A percentile compares a stretch with the other conserved stretches of the same genome.
phyloP scores from a whole-genome alignment of 2,329 filamentous ascomycete species.

The Cytospora mali region DNA sequence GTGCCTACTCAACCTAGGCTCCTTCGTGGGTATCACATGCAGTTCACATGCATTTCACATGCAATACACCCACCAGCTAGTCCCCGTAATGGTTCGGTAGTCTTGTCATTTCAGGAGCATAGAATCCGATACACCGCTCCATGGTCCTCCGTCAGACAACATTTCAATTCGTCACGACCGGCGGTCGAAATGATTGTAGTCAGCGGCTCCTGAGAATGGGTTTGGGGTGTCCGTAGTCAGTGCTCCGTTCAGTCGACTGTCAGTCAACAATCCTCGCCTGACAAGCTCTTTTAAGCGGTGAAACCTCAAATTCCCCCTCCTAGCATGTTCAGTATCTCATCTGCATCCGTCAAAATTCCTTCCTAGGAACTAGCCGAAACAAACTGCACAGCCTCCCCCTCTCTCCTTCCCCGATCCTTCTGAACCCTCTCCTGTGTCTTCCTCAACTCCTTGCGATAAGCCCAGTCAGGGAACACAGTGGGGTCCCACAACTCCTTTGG shows the following conservation, averaged over 20 bases:
- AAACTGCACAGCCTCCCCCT: conserved; percentile 54
- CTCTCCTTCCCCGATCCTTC: conserved; percentile 48
- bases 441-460: conserved; percentile 53
- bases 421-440: conserved; percentile 50
- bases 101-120: too few species aligned
- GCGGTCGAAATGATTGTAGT: too few species aligned
- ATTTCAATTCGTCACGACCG: too few species aligned
- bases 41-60: too few species aligned
- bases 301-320: neutral
- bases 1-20: too few species aligned
- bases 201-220: too few species aligned
- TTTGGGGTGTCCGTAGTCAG: too few species aligned
- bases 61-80: too few species aligned
- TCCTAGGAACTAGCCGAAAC: conserved; percentile 40
- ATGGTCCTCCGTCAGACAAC: neutral
- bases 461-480: conserved; percentile 55
- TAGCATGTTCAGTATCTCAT: neutral
- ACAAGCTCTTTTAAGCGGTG: too few species aligned
- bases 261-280: neutral
- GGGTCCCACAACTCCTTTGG: conserved; percentile 61
- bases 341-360: conserved; percentile 19
- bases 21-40: too few species aligned
- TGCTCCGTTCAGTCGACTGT: neutral
- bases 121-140: neutral
- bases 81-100: too few species aligned